Evolutionary conservation across 2,329 filamentous ascomycete genomes (phyloP), one percentile per base, ranked within the genome.

Genomic region (Trichoderma sp.): DNA sequence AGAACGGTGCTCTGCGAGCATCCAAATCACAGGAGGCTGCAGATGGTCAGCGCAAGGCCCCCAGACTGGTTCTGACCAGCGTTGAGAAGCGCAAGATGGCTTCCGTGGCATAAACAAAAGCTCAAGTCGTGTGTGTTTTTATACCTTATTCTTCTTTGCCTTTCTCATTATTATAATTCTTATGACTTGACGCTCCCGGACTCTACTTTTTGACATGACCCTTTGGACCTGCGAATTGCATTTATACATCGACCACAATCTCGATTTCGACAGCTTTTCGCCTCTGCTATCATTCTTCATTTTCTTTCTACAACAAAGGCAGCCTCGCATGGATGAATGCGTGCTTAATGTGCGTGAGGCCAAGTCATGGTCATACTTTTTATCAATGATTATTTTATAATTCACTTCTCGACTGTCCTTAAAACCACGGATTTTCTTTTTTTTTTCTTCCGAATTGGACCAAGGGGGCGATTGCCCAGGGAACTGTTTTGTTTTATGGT

Each of bases 11-110:
- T 74, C 80, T 84, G 78, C 79, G 84, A 77, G 79, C 81, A 59
- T 79, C 83, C 81, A 86, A 89, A 78, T 80, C 76, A 47, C 81
- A 87, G 72, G 85, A 89, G 75, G 83, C 82, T 53, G 80, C 81
- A 63, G 85, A 87, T 72, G 85, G 86, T 70, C 89, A 93, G 81
- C 92, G 93, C 81, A 94, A 91, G 84, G 92, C 91, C 74, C 91
- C 93, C 66, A 91, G 94, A 85, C 88, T 97, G 77, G 91, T 97
- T 73, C 87, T 97, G 73, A 94, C 92, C 73, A 94, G 90, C 79
- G 91, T 90, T 72, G 94, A 97, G 84, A 97, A 97, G 88, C 92
- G 94, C 80, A 96, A 93, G 86, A 72, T 76, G 14, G 72, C 74
- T 37, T 73, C 75, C 13, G 66, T 71, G 57, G 74, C 72, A 70